Base-by-base conservation (phyloP, 2,329 filamentous ascomycete species). In the Colletotrichum tofieldiae region DNA sequence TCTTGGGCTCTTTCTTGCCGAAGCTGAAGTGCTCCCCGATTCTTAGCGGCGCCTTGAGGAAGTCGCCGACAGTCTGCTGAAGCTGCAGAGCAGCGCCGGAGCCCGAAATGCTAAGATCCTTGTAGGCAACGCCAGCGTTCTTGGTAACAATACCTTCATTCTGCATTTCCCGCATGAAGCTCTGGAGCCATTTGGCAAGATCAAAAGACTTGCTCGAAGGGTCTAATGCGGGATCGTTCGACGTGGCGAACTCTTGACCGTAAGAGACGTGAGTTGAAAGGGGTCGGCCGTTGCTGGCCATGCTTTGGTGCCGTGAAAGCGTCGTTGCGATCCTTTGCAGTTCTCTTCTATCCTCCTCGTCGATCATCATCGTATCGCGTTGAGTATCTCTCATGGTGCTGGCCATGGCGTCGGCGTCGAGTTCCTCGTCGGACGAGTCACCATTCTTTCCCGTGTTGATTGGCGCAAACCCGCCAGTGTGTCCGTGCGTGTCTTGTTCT, bases 11-110 rank as follows among this genome's bases (percentile, higher is more conserved):
- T 71, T 85, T 83, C 56, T 81, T 82, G 1, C 79, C 78, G 18
- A 82, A 84, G 29, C 84, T 86, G 61, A 93, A 84, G 52, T 87
- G 81, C 68, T 93, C 88, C 1, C 87, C 84, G 0, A 89, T 78
- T 1, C 89, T 85, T 29, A 93, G 81, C 0, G 91, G 92, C 0
- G 88, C 84, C 72, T 88, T 79, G 29, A 93, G 78, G 9, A 90
- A 81, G 1, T 90, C 90, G 2, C 84, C 86, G 3, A 94, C 90
- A 2, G 89, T 94, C 67, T 90, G 85, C 77, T 95, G 93, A 1
- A 94, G 83, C 74, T 93, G 91, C 32, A 94, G 78, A 0, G 91
- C 91, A 2, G 88, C 86, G 0, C 92, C 92, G 0, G 90, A 91
- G 0, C 93, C 93, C 7, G 86, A 91, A 0, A 94, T 90, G 67